phyloP scores from a whole-genome alignment of 768 basidiomycete genomes.

The Hirschioporus abietinus region DNA sequence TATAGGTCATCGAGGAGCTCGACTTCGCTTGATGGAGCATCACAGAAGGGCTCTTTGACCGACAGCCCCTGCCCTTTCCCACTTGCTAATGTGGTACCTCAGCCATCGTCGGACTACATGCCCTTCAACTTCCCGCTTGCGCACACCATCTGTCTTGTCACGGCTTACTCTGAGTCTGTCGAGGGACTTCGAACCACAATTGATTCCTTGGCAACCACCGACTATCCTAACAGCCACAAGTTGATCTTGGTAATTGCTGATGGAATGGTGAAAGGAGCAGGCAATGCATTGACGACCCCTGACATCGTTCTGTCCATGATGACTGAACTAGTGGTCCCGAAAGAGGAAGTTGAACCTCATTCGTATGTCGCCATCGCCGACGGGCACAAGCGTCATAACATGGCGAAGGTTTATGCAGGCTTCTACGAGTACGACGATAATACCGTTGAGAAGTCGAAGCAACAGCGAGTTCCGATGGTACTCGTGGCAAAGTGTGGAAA shows the following conservation, averaged over 20 bases:
- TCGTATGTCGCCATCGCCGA: constrained; percentile 99
- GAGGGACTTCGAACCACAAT: constrained; percentile 95
- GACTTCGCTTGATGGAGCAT: constrained; percentile 54
- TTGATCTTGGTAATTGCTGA: constrained; percentile 93
- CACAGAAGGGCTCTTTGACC: constrained; percentile 40
- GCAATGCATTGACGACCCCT: constrained; percentile 84
- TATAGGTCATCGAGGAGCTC: constrained; percentile 77
- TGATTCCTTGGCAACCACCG: constrained; percentile 97
- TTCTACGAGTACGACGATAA: constrained; percentile 94
- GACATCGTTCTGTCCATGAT: constrained; percentile 96
- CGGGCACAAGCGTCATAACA: constrained; percentile 99
- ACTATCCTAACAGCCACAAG: constrained; percentile 98
- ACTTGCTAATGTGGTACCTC: constrained; percentile 81
- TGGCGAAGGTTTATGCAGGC: constrained; percentile 97
- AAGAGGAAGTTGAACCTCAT: constrained; percentile 84
- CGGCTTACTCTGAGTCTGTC: constrained; percentile 95
- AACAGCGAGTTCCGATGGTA: constrained; percentile 94
- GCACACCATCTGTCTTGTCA: constrained; percentile 93
- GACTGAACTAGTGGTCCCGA: constrained; percentile 83
- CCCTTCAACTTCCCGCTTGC: constrained; percentile 95
- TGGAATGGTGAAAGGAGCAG: constrained; percentile 96
- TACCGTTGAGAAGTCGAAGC: constrained; percentile 86
- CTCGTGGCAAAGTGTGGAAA: constrained; percentile 96
- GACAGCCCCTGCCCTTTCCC: constrained; percentile 92
- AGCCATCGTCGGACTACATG: constrained; percentile 86